phyloP scores from a whole-genome alignment of 2,329 filamentous ascomycete genomes.

The Fusarium sp. region DNA sequence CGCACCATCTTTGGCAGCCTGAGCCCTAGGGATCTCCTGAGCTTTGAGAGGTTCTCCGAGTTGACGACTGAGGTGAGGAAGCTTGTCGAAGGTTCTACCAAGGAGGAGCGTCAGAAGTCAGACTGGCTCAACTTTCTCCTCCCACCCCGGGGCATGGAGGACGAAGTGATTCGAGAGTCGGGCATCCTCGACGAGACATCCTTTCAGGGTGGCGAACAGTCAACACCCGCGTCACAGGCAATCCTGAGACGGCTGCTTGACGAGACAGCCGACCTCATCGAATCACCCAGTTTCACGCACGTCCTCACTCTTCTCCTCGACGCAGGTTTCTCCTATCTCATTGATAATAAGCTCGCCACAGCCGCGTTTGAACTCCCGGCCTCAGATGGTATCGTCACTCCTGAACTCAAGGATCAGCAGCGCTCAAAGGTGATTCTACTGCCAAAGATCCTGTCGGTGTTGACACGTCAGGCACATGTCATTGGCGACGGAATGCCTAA shows the following conservation, averaged over 20 bases:
- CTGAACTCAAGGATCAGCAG: conserved; percentile 62
- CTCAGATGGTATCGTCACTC: conserved; percentile 49
- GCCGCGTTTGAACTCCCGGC: conserved; percentile 74
- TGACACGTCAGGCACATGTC: conserved; percentile 88
- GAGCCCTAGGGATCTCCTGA: conserved; percentile 88
- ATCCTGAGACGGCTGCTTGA: conserved; percentile 86
- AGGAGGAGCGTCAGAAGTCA: conserved; percentile 52
- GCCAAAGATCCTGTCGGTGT: conserved; percentile 87
- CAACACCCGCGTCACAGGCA: conserved; percentile 56
- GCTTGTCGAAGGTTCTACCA: conserved; percentile 75
- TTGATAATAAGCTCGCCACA: conserved; percentile 82
- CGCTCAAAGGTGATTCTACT: conserved; percentile 73
- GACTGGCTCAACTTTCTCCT: conserved; percentile 88
- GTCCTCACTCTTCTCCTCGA: conserved; percentile 89
- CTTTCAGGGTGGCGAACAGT: conserved; percentile 43
- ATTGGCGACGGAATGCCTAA: conserved; percentile 83
- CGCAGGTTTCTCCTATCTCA: conserved; percentile 82
- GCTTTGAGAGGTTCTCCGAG: conserved; percentile 80
- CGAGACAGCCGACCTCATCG: conserved; percentile 94
- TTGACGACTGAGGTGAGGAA: conserved; percentile 85
- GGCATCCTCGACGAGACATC: conserved; percentile 71
- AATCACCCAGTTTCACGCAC: conserved; percentile 89
- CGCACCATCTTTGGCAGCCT: conserved; percentile 88
- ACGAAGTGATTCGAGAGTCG: conserved; percentile 84
- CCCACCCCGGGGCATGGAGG: conserved; percentile 80